Evolutionary conservation across 2,329 filamentous ascomycete species (phyloP).

Genomic region (Microdochium trichocladiopsis): DNA sequence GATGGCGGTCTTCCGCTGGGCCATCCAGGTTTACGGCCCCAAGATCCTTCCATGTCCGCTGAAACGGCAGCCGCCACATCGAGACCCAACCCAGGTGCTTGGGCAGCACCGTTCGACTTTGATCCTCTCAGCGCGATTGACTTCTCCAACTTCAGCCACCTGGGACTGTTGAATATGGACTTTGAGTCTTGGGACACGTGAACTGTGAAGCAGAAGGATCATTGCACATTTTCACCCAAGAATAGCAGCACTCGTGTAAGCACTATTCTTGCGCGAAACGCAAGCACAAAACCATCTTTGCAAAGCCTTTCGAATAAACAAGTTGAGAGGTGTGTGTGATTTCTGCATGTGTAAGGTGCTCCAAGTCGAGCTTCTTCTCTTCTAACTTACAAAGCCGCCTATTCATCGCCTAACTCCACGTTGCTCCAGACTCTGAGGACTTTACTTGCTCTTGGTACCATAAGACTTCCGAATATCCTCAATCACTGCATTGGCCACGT

Average conservation of each 20-base stretch:
- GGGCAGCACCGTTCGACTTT: background rate
- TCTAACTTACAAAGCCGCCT: too few species aligned
- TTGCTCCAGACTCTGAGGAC: background rate
- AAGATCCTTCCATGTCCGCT: background rate
- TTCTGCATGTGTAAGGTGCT: background rate
- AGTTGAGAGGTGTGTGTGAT: too few species aligned
- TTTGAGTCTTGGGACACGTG: background rate
- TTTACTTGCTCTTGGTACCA: conserved; percentile 2
- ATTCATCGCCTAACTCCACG: too few species aligned
- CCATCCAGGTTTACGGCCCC: background rate
- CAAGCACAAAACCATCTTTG: background rate
- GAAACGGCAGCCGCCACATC: background rate
- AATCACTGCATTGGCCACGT: conserved; percentile 25
- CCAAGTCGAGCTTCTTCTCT: too few species aligned
- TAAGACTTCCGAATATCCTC: conserved; percentile 10
- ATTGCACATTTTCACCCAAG: background rate
- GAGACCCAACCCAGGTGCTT: background rate
- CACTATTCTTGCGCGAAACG: background rate
- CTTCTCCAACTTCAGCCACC: conserved; percentile 12
- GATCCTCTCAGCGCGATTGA: conserved; percentile 10
- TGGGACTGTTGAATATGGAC: background rate
- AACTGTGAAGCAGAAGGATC: background rate
- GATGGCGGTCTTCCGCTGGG: background rate
- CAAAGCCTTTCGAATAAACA: background rate
- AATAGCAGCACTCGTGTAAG: background rate